Percentiles rank a stretch among this genome's conserved stretches.
Conservation (phyloP, 768 basidiomycete species). For the Pleurotus platypus region DNA sequence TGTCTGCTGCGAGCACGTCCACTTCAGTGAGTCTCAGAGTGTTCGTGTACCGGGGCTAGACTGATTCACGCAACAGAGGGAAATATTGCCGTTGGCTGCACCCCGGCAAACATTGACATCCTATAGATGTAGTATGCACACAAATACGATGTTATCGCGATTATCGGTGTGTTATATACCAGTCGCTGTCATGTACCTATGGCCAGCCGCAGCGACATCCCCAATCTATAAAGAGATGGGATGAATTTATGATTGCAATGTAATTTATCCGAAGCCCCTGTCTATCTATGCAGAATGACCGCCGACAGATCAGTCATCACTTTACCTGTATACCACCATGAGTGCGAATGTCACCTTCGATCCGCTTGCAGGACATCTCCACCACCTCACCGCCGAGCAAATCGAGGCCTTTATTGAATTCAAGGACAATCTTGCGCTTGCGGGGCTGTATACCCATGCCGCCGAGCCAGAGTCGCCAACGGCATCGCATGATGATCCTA, state of each 20-base stretch:
- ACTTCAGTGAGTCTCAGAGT: conserved; percentile 1
- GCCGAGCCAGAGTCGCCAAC: conserved; percentile 16
- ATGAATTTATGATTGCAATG: too few relatives aligned
- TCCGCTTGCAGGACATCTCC: conserved; percentile 44
- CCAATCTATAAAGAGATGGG: too few relatives aligned
- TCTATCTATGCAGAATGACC: too few relatives aligned
- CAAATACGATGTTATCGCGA: too few relatives aligned
- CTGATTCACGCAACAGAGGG: not conserved
- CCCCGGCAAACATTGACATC: not conserved
- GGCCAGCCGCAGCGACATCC: too few relatives aligned
- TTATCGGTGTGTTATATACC: too few relatives aligned
- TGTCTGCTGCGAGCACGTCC: conserved; percentile 5
- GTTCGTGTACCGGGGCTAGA: too few relatives aligned
- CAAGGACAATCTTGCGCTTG: conserved; percentile 45
- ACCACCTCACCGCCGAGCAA: conserved; percentile 49
- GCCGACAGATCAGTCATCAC: too few relatives aligned
- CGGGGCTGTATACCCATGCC: conserved; percentile 47
- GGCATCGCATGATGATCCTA: conserved; percentile 62
- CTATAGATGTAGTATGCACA: not conserved
- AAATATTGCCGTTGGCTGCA: not conserved
- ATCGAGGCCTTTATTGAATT: conserved; percentile 46
- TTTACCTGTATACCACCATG: too few relatives aligned
- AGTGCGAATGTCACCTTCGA: conserved; percentile 1
- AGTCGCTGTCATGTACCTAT: too few relatives aligned
- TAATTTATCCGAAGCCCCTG: too few relatives aligned